A percentile compares a stretch with the other conserved stretches of the same genome.
These are phyloP conservation scores for Suhomyces wounanorum DNA, from an alignment of 1,139 yeast species.

Conservation along the genomic window DNA sequence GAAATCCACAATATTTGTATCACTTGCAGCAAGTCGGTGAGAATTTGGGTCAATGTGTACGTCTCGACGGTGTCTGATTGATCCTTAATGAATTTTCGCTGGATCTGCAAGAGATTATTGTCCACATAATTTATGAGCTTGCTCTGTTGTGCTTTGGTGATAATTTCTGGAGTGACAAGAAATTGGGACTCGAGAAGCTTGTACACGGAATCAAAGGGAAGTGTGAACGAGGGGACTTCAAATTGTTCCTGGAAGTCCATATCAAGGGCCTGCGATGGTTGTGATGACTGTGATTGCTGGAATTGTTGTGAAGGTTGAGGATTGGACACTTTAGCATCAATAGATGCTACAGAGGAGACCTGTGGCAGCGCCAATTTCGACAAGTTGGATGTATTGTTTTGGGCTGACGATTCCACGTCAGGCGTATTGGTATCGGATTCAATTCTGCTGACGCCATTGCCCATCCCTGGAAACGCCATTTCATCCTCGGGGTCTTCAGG, in stretches of 20 bases:
- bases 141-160: slow-evolving; percentile 52
- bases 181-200: slow-evolving; percentile 18
- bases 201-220: slow-evolving; percentile 33
- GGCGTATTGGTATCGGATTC: not conserved
- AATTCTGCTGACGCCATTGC: not conserved
- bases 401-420: not conserved
- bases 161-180: slow-evolving; percentile 5
- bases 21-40: slow-evolving; percentile 18
- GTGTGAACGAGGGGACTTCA: slow-evolving; percentile 21
- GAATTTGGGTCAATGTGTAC: slow-evolving; percentile 21
- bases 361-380: not conserved
- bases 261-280: not conserved
- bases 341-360: not conserved
- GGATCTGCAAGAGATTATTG: slow-evolving; percentile 55
- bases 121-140: slow-evolving; percentile 64
- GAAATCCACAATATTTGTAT: slow-evolving; percentile 23
- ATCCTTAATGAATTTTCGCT: slow-evolving; percentile 64
- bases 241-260: not conserved
- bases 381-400: not conserved
- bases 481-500: slow-evolving; percentile 4
- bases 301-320: not conserved
- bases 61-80: slow-evolving; percentile 38
- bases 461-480: not conserved
- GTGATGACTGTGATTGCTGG: not conserved
- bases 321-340: not conserved